Base-by-base conservation (phyloP, 176 grass and related monocot species). In the Hsuehochloa calcarea region DNA sequence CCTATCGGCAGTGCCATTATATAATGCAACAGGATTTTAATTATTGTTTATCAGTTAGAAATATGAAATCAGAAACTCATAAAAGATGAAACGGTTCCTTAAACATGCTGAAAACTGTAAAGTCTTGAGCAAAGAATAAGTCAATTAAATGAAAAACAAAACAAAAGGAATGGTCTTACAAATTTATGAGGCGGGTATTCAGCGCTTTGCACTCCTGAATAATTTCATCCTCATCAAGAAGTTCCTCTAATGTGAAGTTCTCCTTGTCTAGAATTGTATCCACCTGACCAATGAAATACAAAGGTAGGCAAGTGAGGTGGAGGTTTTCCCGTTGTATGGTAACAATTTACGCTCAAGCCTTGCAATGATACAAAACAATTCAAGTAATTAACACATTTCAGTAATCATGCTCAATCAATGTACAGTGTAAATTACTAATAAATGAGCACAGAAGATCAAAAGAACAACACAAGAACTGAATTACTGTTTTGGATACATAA, bases 121-220 rank as follows among this genome's bases (percentile, higher is more conserved):
- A n/a, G 69, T 22, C 44, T 78, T 40, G 40, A 58, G 44, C 43
- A 6, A 69, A 46, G 46, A 56, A 49, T 6, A 56, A 80, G 15
- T 41, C 60, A 66, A 38, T 47, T 10, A 64, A 73, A n/a, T 40
- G 67, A 55, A 79, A 63, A 23, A 79, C 0, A 75, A 20, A 31
- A 26, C 5, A 14, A 37, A 64, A 73, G 16, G 50, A 20, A 80
- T 1, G 41, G 27, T 5, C 60, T 75, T 94, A 97, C 94, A 97
- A 97, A 90, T 92, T 97, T 46, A 97, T 97, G 34, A 94, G 94
- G 13, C 94, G 91, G 26, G 89, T 92, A 58, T 97, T 97, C 79
- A 97, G 88, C 10, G 92, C 94, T 92, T 97, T 97, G 94, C 94
- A 97, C 83, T 97, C 94, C 81, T 97, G 94, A 75, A 97, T 97